Percentiles rank a stretch among this genome's conserved stretches.
These are phyloP conservation scores for Ramicandelaber brevisporus DNA, from an alignment of 192 early-diverging fungal genomes.

Conservation along the genomic window DNA sequence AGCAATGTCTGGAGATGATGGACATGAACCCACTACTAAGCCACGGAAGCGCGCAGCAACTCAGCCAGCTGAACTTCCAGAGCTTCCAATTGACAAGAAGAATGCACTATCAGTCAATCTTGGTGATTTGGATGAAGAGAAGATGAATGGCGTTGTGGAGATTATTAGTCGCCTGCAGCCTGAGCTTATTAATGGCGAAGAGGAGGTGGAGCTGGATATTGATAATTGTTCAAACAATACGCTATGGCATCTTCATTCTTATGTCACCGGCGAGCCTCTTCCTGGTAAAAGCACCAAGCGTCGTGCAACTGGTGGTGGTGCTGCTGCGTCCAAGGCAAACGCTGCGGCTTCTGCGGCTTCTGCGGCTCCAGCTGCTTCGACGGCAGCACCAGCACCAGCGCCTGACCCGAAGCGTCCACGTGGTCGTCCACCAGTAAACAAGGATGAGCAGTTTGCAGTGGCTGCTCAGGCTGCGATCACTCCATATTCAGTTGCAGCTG, in stretches of 20 bases:
- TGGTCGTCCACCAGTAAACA: too few relatives aligned
- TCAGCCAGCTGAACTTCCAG: slow-evolving; percentile 11
- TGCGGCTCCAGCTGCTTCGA: slow-evolving; percentile 14
- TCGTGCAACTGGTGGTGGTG: slow-evolving; percentile 14
- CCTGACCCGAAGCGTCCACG: slow-evolving; percentile 2
- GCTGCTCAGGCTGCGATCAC: too few relatives aligned
- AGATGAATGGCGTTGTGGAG: slow-evolving; percentile 35
- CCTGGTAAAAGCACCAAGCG: slow-evolving; percentile 18
- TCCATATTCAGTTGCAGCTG: too few relatives aligned
- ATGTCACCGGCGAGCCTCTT: slow-evolving; percentile 32
- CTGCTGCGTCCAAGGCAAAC: slow-evolving; percentile 16
- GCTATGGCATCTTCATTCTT: slow-evolving; percentile 63
- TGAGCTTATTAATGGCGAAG: slow-evolving; percentile 32
- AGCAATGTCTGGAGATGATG: slow-evolving; percentile 6
- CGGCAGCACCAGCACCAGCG: slow-evolving; percentile 16
- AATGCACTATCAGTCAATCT: slow-evolving; percentile 4
- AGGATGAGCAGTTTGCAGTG: too few relatives aligned
- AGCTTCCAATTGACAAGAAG: slow-evolving; percentile 8
- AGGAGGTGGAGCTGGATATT: slow-evolving; percentile 92
- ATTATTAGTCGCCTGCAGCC: slow-evolving; percentile 45
- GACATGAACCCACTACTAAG: slow-evolving; percentile 4
- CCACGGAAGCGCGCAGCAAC: slow-evolving; percentile 9
- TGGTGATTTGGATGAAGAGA: slow-evolving; percentile 26
- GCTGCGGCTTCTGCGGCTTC: slow-evolving; percentile 12
- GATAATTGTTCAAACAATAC: slow-evolving; percentile 63